Evolutionary conservation across 768 basidiomycete species (phyloP), one percentile per base, ranked within the genome.

Genomic region (Pisolithus marmoratus): DNA sequence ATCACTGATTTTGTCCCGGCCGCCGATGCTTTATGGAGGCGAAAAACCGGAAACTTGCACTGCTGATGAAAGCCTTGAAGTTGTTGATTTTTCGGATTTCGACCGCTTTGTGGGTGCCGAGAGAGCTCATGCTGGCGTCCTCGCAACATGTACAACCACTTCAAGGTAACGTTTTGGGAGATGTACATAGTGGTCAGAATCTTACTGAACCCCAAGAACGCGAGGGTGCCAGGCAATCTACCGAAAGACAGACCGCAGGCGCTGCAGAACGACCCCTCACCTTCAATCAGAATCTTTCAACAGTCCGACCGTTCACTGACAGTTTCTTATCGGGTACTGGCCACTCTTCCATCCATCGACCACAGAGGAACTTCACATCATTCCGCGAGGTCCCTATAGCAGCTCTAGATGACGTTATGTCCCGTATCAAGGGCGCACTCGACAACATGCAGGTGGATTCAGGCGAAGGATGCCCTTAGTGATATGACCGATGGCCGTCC

Each of bases 31-130:
- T 9, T 64, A 67, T 24, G 72, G 67, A 40, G 53, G 65, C n/a
- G 65, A 65, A 17, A 68, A 62, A 36, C 54, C 64, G 9, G 54
- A 85, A n/a, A 69, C 70, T 17, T 66, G 74, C 38, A 66, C 69
- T 49, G 65, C 74, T 4, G 80, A 77, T 20, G 86, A 85, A 58
- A 78, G 82, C 50, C 74, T 90, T 3, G 88, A 90, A 60, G 78
- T 87, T n/a, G 79, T 92, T 7, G 88, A 91, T 60, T 92, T 90
- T 58, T 78, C 79, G 2, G 88, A 92, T 44, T 74, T 90, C 63
- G 85, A 75, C 40, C 84, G 81, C 68, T 80, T 91, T 53, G 74
- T 87, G 11, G 82, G 79, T 26, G 70, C 70, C 44, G 66, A 67
- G 26, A 47, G 63, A 14, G 26, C 51, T 36, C 47, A 48, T 38